Percentiles rank a stretch among this genome's conserved stretches.
These are phyloP conservation scores for Dipteronia sinensis DNA, from an alignment of 345 rosid species.

Conservation along the genomic window DNA sequence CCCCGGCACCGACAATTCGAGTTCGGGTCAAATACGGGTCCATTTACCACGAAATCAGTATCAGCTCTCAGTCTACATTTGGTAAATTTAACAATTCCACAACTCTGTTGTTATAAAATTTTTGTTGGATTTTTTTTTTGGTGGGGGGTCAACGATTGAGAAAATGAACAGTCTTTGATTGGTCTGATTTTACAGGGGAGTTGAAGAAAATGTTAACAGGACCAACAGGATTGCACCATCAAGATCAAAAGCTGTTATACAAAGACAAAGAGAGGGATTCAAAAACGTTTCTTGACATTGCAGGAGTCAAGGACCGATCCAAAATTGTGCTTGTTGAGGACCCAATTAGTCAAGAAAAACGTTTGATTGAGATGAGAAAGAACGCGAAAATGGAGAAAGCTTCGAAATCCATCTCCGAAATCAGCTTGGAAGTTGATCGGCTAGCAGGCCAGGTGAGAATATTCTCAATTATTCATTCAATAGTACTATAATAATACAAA, in stretches of 20 bases:
- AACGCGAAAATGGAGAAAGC: conserved; percentile 90
- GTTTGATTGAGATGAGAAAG: conserved; percentile 78
- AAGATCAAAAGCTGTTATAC: conserved; percentile 88
- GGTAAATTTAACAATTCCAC: conserved; percentile 39
- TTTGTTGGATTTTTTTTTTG: neutral
- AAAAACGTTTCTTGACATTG: conserved; percentile 75
- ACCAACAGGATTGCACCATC: conserved; percentile 86
- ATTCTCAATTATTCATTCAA: too few species aligned
- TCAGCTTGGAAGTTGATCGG: conserved; percentile 86
- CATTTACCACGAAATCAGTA: conserved; percentile 75
- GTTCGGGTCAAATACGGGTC: conserved; percentile 89
- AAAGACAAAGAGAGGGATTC: conserved; percentile 98
- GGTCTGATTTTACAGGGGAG: conserved; percentile 65
- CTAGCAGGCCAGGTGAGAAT: conserved; percentile 79
- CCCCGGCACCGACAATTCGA: conserved; percentile 83
- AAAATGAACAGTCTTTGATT: neutral
- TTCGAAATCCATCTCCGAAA: conserved; percentile 80
- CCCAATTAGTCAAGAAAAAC: conserved; percentile 86
- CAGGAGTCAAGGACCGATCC: conserved; percentile 90
- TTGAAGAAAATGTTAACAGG: conserved; percentile 89
- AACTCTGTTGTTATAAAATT: neutral
- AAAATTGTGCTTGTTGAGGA: conserved; percentile 87
- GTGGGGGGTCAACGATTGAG: neutral
- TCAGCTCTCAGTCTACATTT: conserved; percentile 88
- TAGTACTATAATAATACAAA: too few species aligned